phyloP scores from a whole-genome alignment of 2,329 filamentous ascomycete genomes.

The Botrytis deweyae region DNA sequence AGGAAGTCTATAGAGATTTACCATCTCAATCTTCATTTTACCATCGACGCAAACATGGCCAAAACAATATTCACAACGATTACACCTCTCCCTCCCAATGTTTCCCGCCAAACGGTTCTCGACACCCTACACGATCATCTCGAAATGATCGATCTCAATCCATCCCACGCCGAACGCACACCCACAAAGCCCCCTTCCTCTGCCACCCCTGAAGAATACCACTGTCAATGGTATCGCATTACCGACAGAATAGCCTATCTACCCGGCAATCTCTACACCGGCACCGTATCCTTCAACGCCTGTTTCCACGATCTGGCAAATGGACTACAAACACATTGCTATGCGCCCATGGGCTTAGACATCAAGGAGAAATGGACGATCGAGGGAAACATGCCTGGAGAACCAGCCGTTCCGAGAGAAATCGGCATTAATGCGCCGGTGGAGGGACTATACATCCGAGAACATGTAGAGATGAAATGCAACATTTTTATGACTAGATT shows the following conservation, averaged over 20 bases:
- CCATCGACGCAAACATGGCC: constrained; percentile 28
- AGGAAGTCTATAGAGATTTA: neutral
- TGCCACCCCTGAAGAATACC: constrained; percentile 69
- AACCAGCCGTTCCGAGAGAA: constrained; percentile 64
- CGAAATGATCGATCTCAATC: constrained; percentile 74
- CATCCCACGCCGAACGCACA: constrained; percentile 63
- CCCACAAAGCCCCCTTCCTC: constrained; percentile 65
- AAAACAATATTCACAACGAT: constrained; percentile 71
- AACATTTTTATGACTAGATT: constrained; percentile 74
- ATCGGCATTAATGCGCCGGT: constrained; percentile 65
- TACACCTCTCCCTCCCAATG: constrained; percentile 69
- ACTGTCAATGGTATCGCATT: constrained; percentile 74
- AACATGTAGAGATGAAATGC: constrained; percentile 81
- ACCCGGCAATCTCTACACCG: constrained; percentile 60
- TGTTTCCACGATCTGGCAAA: constrained; percentile 73
- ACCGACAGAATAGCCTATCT: constrained; percentile 76
- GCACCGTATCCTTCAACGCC: constrained; percentile 74
- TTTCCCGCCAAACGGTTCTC: constrained; percentile 68
- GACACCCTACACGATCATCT: constrained; percentile 74
- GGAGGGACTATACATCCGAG: constrained; percentile 72
- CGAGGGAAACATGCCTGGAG: constrained; percentile 68
- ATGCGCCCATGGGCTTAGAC: constrained; percentile 77
- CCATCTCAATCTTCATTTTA: neutral
- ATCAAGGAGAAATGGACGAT: constrained; percentile 78
- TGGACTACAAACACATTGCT: constrained; percentile 79